These are phyloP conservation scores for Boletellus emodensis DNA, from an alignment of 768 basidiomycete species.

Conservation along the genomic window DNA sequence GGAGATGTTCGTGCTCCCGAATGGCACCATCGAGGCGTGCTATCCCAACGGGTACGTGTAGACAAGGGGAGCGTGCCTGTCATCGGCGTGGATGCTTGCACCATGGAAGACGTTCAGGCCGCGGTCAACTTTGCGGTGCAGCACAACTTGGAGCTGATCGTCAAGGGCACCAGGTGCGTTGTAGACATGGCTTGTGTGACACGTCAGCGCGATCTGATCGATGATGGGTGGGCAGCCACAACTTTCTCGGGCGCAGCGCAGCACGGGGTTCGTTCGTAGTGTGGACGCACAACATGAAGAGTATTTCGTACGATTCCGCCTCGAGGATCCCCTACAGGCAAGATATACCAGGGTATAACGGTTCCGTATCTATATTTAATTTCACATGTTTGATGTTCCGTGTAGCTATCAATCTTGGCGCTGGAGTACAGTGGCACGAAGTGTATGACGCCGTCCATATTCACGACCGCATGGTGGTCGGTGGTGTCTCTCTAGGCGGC, in stretches of 20 bases:
- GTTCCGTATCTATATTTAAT: too few species aligned
- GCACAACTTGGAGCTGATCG: constrained; percentile 11
- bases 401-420: constrained; percentile 29
- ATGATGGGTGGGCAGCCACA: constrained; percentile 25
- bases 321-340: constrained; percentile 23
- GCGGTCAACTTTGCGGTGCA: constrained; percentile 19
- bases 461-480: constrained; percentile 40
- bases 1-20: constrained; percentile 34
- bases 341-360: constrained; percentile 21
- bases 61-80: constrained; percentile 18
- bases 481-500: constrained; percentile 37
- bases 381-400: too few species aligned
- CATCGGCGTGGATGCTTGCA: constrained; percentile 18
- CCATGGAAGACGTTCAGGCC: constrained; percentile 17
- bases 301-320: constrained; percentile 35
- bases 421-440: constrained; percentile 48
- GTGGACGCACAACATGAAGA: constrained; percentile 41
- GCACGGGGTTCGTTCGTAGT: constrained; percentile 37
- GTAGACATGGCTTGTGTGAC: too few species aligned
- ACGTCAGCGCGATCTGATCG: too few species aligned
- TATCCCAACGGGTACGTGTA: constrained; percentile 25
- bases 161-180: constrained; percentile 21
- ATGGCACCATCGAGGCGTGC: constrained; percentile 43
- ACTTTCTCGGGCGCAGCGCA: constrained; percentile 38
- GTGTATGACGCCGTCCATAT: constrained; percentile 39